Evolutionary conservation across 176 grass and related monocot genomes (phyloP).

Genomic region (Pontederia crassipes): DNA sequence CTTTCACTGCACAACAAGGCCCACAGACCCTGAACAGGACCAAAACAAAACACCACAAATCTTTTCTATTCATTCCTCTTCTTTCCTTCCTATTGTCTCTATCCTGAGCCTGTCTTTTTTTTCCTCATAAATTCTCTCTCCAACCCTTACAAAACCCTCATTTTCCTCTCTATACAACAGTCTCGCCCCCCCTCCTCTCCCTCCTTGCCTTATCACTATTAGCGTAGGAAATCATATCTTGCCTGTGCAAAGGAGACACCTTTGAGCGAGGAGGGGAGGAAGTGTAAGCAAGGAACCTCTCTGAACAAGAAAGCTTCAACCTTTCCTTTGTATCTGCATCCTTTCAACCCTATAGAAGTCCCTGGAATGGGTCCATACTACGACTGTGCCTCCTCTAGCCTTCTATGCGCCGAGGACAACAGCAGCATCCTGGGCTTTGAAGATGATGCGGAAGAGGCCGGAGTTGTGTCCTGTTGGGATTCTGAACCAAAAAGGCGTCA

Average conservation of each 20-base stretch:
- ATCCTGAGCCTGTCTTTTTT: background rate
- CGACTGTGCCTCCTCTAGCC: conserved; percentile 70
- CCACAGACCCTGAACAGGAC: too few species aligned
- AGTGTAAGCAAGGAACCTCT: background rate
- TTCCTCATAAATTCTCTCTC: conserved; percentile 2
- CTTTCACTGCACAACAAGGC: too few species aligned
- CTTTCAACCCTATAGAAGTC: conserved; percentile 1
- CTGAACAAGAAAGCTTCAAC: background rate
- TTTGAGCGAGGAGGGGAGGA: conserved; percentile 8
- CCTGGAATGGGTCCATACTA: conserved; percentile 45
- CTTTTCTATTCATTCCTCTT: background rate
- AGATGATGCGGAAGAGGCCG: conserved; percentile 32
- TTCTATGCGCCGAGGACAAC: conserved; percentile 89
- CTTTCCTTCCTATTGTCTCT: background rate
- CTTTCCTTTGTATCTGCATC: conserved; percentile 12
- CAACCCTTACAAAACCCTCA: conserved; percentile 58
- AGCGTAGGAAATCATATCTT: background rate
- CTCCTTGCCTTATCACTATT: conserved; percentile 3
- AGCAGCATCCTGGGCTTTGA: conserved; percentile 55
- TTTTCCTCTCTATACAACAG: conserved; percentile 24
- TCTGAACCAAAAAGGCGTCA: conserved; percentile 15
- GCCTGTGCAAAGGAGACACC: conserved; percentile 4
- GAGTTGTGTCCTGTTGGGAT: conserved; percentile 14
- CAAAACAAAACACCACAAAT: too few species aligned
- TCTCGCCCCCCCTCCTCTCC: conserved; percentile 25